These are phyloP conservation scores for Calonectria pauciramosa DNA, from an alignment of 2,329 filamentous ascomycete genomes.

Conservation along the genomic window DNA sequence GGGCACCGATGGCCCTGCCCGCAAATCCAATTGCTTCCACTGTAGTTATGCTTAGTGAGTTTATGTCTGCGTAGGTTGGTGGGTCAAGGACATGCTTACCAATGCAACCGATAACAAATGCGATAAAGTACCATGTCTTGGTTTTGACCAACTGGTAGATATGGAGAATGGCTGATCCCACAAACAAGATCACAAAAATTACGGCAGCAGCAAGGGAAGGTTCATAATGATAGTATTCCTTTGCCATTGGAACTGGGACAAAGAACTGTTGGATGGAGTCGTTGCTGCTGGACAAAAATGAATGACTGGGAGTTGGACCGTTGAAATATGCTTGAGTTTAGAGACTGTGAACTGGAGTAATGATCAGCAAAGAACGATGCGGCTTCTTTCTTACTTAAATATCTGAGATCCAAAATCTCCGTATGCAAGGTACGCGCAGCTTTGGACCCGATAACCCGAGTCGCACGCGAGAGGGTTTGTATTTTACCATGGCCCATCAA, in stretches of 20 bases:
- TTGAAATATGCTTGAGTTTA: neutral
- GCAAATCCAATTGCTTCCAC: conserved; percentile 5
- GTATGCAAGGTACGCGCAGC: neutral
- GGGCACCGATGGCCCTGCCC: conserved; percentile 1
- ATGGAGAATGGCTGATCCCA: conserved; percentile 51
- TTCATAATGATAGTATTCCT: neutral
- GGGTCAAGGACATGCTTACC: conserved; percentile 50
- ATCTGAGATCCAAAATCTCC: neutral
- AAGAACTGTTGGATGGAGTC: too few species aligned
- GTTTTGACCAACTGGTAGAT: conserved; percentile 53
- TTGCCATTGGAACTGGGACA: neutral
- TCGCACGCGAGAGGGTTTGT: neutral
- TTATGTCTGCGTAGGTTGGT: neutral
- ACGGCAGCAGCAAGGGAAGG: neutral
- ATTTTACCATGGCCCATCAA: neutral
- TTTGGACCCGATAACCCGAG: too few species aligned
- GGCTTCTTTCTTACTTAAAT: neutral
- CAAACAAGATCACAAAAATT: conserved; percentile 46
- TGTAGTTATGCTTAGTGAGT: neutral
- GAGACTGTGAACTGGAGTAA: neutral
- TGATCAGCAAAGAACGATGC: neutral
- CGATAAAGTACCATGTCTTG: conserved; percentile 63
- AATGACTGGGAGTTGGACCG: too few species aligned
- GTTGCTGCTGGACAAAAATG: neutral
- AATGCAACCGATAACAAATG: conserved; percentile 63